phyloP scores from a whole-genome alignment of 148 eudicot species.

The Camellia sinensis region DNA sequence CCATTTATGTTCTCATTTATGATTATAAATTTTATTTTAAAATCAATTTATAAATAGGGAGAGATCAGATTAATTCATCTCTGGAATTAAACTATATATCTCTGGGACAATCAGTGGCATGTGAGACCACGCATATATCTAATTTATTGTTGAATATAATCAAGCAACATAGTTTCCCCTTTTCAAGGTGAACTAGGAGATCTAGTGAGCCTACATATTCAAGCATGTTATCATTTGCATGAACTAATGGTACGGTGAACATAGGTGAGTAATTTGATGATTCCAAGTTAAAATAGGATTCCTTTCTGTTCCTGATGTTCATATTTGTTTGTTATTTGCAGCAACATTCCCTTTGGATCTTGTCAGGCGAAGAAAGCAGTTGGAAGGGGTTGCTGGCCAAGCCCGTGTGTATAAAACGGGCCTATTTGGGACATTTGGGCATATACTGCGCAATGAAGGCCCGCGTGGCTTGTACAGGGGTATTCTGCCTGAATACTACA shows the following conservation, averaged over 20 bases:
- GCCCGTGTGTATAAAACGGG: slow-evolving; percentile 52
- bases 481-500: slow-evolving; percentile 64
- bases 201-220: not conserved
- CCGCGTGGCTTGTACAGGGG: slow-evolving; percentile 64
- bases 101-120: not conserved
- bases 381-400: slow-evolving; percentile 67
- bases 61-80: not conserved
- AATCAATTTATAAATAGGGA: not conserved
- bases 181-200: not conserved
- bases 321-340: slow-evolving; percentile 20
- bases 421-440: slow-evolving; percentile 45
- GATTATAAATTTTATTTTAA: not conserved
- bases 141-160: not conserved
- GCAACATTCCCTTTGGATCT: slow-evolving; percentile 71
- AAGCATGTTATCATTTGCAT: not conserved
- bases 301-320: not conserved
- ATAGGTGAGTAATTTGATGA: not conserved
- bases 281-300: not conserved
- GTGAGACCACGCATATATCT: not conserved
- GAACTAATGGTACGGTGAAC: not conserved
- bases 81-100: not conserved
- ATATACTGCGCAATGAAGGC: slow-evolving; percentile 57
- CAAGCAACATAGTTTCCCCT: not conserved
- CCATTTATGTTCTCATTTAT: not conserved
- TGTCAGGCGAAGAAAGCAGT: slow-evolving; percentile 69